phyloP scores from a whole-genome alignment of 176 grass and related monocot species.

The Metroxylon sagu region DNA sequence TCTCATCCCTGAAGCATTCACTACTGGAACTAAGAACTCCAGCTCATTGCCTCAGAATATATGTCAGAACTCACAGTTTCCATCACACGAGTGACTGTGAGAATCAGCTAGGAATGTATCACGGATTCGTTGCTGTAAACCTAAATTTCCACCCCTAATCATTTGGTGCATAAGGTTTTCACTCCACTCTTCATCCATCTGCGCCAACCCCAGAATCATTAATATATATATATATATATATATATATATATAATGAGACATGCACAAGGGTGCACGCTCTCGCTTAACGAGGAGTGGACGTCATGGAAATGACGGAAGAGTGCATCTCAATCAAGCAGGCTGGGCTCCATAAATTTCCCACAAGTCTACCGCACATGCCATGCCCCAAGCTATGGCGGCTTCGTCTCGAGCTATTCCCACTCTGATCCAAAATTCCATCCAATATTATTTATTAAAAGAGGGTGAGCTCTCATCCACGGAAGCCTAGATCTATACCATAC shows the following conservation, averaged over 20 bases:
- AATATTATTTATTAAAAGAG: neutral
- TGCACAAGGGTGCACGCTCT: constrained; percentile 20
- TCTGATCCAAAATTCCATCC: neutral
- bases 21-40: constrained; percentile 22
- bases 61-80: constrained; percentile 4
- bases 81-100: constrained; percentile 14
- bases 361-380: constrained; percentile 30
- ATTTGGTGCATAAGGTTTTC: constrained; percentile 30
- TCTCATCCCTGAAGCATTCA: neutral
- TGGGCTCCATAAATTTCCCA: constrained; percentile 12
- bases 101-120: constrained; percentile 3
- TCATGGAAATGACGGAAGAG: constrained; percentile 37
- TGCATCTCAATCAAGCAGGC: constrained; percentile 37
- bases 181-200: constrained; percentile 18
- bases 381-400: neutral
- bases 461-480: neutral
- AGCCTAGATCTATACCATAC: too few relatives aligned
- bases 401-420: neutral
- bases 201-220: neutral
- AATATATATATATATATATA: neutral
- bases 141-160: constrained; percentile 46
- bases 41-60: constrained; percentile 6
- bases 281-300: constrained; percentile 12
- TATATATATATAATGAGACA: neutral
- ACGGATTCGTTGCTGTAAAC: constrained; percentile 42